phyloP scores from a whole-genome alignment of 208 protist species.

The Leishmania gerbilli region DNA sequence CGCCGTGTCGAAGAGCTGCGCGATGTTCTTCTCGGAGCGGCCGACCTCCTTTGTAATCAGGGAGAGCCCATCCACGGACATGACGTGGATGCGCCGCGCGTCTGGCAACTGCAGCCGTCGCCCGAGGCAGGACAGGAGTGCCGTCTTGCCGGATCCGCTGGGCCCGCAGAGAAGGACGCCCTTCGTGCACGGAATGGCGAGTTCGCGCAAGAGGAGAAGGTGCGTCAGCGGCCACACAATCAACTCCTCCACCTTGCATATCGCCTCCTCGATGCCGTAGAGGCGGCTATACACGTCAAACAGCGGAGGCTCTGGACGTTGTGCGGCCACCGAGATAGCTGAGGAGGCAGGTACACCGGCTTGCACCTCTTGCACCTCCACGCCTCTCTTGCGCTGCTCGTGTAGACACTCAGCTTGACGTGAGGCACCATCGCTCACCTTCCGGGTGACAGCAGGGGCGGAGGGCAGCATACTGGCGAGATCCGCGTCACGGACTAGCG shows the following conservation, averaged over 20 bases:
- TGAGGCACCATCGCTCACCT: constrained; percentile 1
- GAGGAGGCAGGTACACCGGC: background rate
- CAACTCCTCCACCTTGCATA: constrained; percentile 66
- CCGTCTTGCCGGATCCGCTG: constrained; percentile 87
- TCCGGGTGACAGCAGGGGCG: background rate
- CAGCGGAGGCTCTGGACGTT: background rate
- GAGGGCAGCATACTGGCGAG: constrained; percentile 4
- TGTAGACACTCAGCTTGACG: background rate
- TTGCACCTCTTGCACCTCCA: background rate
- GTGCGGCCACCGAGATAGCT: background rate
- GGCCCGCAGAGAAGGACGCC: constrained; percentile 84
- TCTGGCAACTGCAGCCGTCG: constrained; percentile 45
- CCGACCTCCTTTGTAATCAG: constrained; percentile 91
- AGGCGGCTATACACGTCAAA: constrained; percentile 43
- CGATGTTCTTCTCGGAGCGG: constrained; percentile 87
- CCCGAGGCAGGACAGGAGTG: constrained; percentile 60
- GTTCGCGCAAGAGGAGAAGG: constrained; percentile 35
- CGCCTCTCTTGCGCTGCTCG: background rate
- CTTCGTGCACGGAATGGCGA: constrained; percentile 50
- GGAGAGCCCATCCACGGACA: constrained; percentile 73
- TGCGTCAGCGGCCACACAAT: constrained; percentile 84
- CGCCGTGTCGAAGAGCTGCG: constrained; percentile 74
- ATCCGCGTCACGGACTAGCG: constrained; percentile 9
- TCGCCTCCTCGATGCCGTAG: constrained; percentile 55
- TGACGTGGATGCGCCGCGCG: constrained; percentile 50